These are phyloP conservation scores for Penicillium sp. DNA, from an alignment of 2,329 filamentous ascomycete genomes.

Conservation along the genomic window DNA sequence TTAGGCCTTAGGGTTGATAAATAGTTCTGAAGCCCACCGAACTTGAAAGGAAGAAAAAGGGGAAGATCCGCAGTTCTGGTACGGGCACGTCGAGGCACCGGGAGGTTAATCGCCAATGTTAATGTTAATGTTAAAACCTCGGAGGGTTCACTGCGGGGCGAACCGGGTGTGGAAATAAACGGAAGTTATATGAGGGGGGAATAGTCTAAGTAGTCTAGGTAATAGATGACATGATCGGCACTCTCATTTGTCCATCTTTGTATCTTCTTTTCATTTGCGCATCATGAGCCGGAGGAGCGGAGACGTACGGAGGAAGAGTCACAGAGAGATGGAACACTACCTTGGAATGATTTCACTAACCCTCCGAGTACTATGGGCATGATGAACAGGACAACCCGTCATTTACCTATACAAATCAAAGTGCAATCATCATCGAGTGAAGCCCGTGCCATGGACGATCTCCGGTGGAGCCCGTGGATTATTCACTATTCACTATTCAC, in stretches of 20 bases:
- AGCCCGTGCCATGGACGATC: slow-evolving; percentile 19
- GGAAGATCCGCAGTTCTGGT: not conserved
- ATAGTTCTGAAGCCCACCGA: no score
- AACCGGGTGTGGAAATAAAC: slow-evolving; percentile 4
- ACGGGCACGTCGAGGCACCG: slow-evolving; percentile 6
- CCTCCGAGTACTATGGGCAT: slow-evolving; percentile 1
- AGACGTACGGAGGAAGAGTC: slow-evolving; percentile 18
- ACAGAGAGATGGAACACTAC: slow-evolving; percentile 1
- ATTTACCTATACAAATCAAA: not conserved
- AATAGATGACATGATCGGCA: not conserved
- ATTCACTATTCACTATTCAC: no score
- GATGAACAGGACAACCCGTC: not conserved
- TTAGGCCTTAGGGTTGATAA: no score
- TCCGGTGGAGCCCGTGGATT: slow-evolving; percentile 12
- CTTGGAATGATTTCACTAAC: slow-evolving; percentile 12
- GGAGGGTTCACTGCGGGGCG: slow-evolving; percentile 12
- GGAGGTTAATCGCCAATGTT: slow-evolving; percentile 13
- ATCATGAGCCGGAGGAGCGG: slow-evolving; percentile 8
- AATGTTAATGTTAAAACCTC: slow-evolving; percentile 14
- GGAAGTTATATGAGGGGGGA: not conserved
- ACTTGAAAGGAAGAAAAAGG: not conserved
- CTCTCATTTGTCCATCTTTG: not conserved
- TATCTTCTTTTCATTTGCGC: no score
- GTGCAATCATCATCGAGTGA: slow-evolving; percentile 18
- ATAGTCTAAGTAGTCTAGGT: not conserved